Evolutionary conservation across 2,329 filamentous ascomycete species (phyloP), one percentile per base, ranked within the genome.

Genomic region (Alternaria triticina): DNA sequence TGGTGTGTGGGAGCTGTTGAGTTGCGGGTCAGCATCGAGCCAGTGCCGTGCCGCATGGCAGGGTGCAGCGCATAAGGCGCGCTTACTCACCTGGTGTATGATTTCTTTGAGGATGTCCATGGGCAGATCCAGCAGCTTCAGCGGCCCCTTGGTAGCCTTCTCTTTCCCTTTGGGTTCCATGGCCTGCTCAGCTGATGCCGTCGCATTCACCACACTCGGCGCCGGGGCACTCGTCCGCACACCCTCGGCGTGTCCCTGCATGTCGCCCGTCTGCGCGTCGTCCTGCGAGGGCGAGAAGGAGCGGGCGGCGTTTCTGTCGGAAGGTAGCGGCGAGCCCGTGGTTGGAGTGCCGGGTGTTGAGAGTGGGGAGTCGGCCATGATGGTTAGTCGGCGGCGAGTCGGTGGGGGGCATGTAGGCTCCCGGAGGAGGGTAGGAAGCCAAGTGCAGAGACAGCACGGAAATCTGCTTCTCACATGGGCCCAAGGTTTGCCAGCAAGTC

Each of bases 51-150:
- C 25, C 13, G 12, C 46, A 40, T 47, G 47, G 25, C 13, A 20
- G 13, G 49, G 30, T 30, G 15, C 55, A 51, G 59, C 46, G 59
- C 54, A 27, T 23, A 40, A 33, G 25, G 28, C 25, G 33, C 13
- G 28, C 44, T 27, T 25, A 72, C 83, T 75, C 82, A 89, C 91
- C 86, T 96, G 90, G 80, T 91, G 91, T 59, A 95, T 87, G 64
- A 96, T 92, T 70, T 93, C 86, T 69, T 91, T 91, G 46, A 96
- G 81, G 20, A 96, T 86, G 75, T 96, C 93, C 63, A 94, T 84
- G 1, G 93, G 92, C 20, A 96, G 84, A 75, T 94, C 91, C 25
- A 96, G 83, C 51, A 96, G 82, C 36, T 85, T 85, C 64, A 93
- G 82, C 23, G 89, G 88, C 43, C 84, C 83, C 67, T 83, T 84